phyloP scores from a whole-genome alignment of 495 filamentous ascomycete genomes.

The Aspergillus ellipticus region DNA sequence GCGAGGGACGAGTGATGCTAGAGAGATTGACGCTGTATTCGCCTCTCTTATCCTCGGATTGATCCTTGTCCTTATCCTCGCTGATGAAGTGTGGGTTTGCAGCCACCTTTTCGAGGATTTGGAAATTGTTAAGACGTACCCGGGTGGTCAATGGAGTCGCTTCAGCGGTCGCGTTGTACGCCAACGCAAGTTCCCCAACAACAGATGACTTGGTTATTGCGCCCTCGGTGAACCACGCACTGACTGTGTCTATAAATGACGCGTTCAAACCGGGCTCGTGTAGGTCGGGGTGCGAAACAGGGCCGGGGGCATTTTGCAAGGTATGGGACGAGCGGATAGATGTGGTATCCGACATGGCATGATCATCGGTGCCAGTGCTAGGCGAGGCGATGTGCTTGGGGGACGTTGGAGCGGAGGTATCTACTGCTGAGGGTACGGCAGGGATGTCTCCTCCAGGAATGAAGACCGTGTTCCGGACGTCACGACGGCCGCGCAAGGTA shows the following conservation, averaged over 20 bases:
- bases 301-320: slow-evolving; percentile 54
- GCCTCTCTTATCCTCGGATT: slow-evolving; percentile 60
- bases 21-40: slow-evolving; percentile 74
- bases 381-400: slow-evolving; percentile 42
- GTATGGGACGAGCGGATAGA: slow-evolving; percentile 89
- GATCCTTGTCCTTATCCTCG: slow-evolving; percentile 40
- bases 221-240: slow-evolving; percentile 75
- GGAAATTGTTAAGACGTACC: slow-evolving; percentile 87
- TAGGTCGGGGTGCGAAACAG: slow-evolving; percentile 77
- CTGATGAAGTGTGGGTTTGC: slow-evolving; percentile 88
- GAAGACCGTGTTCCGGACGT: slow-evolving; percentile 86
- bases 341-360: slow-evolving; percentile 76
- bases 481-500: slow-evolving; percentile 82
- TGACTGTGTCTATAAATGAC: slow-evolving; percentile 89
- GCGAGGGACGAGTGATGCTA: slow-evolving; percentile 61
- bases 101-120: slow-evolving; percentile 87
- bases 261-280: slow-evolving; percentile 78
- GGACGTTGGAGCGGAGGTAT: slow-evolving; percentile 21
- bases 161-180: slow-evolving; percentile 64
- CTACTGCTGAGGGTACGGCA: slow-evolving; percentile 15
- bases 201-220: slow-evolving; percentile 66
- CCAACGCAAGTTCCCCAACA: slow-evolving; percentile 86
- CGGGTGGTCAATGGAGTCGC: slow-evolving; percentile 48
- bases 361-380: slow-evolving; percentile 51
- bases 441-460: slow-evolving; percentile 50